Conservation (phyloP, 2,329 filamentous ascomycete species). For the Alternaria solani region DNA sequence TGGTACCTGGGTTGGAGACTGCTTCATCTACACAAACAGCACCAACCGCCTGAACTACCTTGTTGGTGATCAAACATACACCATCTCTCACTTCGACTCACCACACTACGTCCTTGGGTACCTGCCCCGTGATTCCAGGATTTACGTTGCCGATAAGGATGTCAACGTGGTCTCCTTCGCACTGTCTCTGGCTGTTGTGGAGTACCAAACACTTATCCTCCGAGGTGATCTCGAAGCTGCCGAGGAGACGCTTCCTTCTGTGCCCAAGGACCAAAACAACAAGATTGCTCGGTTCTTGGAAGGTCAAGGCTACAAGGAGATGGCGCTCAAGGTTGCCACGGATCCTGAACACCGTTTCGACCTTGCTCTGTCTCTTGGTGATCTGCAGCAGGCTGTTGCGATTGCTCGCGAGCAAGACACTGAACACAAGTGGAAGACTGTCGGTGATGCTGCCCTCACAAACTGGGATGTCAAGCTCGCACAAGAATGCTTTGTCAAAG, state of each 20-base stretch:
- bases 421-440: constrained; percentile 98
- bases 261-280: constrained; percentile 93
- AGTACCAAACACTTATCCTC: constrained; percentile 96
- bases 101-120: constrained; percentile 96
- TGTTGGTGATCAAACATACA: constrained; percentile 97
- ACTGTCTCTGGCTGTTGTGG: constrained; percentile 89
- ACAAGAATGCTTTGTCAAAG: constrained; percentile 90
- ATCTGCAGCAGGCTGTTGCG: constrained; percentile 84
- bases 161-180: constrained; percentile 89
- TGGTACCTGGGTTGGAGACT: constrained; percentile 97
- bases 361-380: constrained; percentile 80
- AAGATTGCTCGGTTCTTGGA: constrained; percentile 98
- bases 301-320: constrained; percentile 95
- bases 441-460: constrained; percentile 87
- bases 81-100: constrained; percentile 94
- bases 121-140: constrained; percentile 90
- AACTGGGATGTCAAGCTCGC: constrained; percentile 89
- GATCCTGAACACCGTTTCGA: constrained; percentile 98
- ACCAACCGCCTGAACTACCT: constrained; percentile 98
- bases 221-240: constrained; percentile 93
- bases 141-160: constrained; percentile 96
- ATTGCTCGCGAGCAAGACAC: constrained; percentile 83
- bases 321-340: constrained; percentile 92
- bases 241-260: constrained; percentile 80
- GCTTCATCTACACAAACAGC: constrained; percentile 98